Evolutionary conservation across 163 green algal genomes (phyloP), one percentile per base, ranked within the genome.

Genomic region (Scenedesmus sp.): DNA sequence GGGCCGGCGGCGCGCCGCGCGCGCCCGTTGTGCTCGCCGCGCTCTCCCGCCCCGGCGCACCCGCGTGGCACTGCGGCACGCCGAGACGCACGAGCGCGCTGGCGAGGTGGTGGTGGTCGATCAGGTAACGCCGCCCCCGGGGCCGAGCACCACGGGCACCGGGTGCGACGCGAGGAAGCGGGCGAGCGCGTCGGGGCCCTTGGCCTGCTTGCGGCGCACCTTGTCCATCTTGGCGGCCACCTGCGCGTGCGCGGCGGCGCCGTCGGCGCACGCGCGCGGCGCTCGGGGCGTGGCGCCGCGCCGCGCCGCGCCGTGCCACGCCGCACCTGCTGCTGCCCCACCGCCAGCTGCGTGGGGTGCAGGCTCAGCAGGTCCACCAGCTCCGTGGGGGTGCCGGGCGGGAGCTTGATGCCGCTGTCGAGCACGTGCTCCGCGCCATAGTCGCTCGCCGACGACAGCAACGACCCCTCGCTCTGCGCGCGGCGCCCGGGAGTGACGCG

Each of bases 21-120:
- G 31, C 18, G 34, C 11, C 1, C 13, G 42, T 9, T 39, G 34
- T 33, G 20, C 20, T 48, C 28, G 26, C 24, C 29, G 33, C 6
- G 47, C 18, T 5, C 4, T 48, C 11, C 13, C 28, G 29, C 31
- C 22, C 18, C 20, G 51, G 14, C 50, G 4, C 42, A 69, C 74
- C 74, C 48, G 63, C 63, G 53, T 81, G 75, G 53, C 74, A 81
- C 22, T 29, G 44, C 17, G 64, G 33, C 0, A 86, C 31, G 15
- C 67, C 67, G 14, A 66, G 11, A 11, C 48, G 28, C 15, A 64
- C 28, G 29, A 86, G 28, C 15, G 80, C 80, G 15, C 33, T 20
- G 2, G 60, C 39, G 24, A 86, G 60, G 62, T 86, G 81, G 56
- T 86, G 81, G 26, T 86, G 81, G 51, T 86, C 81, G 28, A 83